Evolutionary conservation across 1,284 basidiomycete genomes (phyloP).

Genomic region (Ganoderma boninense): DNA sequence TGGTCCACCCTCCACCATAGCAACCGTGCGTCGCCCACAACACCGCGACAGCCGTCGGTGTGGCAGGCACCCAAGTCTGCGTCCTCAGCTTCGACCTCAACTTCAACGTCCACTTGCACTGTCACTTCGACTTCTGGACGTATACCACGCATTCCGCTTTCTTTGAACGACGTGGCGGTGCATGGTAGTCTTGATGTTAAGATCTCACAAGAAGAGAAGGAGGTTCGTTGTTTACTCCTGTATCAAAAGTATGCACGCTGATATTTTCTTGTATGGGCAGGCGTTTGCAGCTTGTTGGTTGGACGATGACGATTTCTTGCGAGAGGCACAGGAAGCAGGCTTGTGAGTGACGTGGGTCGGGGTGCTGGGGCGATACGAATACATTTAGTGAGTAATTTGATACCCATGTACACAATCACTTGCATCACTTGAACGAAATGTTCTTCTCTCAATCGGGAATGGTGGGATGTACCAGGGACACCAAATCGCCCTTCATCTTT

Average conservation of each 20-base stretch:
- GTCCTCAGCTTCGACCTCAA: neutral
- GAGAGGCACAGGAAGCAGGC: conserved; percentile 15
- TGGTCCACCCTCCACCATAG: neutral
- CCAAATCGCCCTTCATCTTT: too few species aligned
- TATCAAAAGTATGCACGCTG: neutral
- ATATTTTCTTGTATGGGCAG: conserved; percentile 4
- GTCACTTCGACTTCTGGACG: neutral
- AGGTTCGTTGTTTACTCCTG: conserved; percentile 13
- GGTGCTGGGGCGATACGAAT: neutral
- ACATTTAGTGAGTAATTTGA: neutral
- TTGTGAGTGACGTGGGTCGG: neutral
- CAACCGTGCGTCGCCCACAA: neutral
- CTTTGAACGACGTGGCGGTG: neutral
- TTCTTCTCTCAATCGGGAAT: too few species aligned
- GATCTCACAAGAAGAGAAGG: conserved; percentile 17
- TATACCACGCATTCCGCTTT: neutral
- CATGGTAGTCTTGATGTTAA: conserved; percentile 1
- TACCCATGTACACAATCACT: neutral
- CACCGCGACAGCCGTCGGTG: neutral
- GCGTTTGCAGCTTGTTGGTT: conserved; percentile 21
- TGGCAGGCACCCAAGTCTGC: neutral
- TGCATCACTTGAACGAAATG: neutral
- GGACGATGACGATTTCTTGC: conserved; percentile 23
- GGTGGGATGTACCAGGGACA: too few species aligned
- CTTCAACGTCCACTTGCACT: neutral